These are phyloP conservation scores for Madurella mycetomatis DNA, from an alignment of 2,329 filamentous ascomycete genomes.

Conservation along the genomic window DNA sequence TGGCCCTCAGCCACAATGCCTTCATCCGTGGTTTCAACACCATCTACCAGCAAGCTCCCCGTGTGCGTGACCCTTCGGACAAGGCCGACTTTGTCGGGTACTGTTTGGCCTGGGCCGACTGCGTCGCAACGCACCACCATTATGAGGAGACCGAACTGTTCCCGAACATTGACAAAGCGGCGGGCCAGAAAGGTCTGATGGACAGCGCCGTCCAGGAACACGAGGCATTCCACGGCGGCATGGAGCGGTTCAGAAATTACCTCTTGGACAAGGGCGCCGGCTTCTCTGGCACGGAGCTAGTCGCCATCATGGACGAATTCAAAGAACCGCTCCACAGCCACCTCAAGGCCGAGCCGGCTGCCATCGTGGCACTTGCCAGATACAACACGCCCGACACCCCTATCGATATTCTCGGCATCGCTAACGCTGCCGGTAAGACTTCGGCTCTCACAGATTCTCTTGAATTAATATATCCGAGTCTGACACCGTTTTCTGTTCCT, in stretches of 20 bases:
- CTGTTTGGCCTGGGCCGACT: slow-evolving; percentile 5
- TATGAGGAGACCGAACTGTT: slow-evolving; percentile 12
- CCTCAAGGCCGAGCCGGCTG: slow-evolving; percentile 6
- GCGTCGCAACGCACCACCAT: slow-evolving; percentile 5
- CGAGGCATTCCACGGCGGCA: slow-evolving; percentile 4
- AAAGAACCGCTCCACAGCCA: slow-evolving; percentile 5
- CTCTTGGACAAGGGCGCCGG: background rate
- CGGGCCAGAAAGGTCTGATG: slow-evolving; percentile 1
- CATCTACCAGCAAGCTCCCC: slow-evolving; percentile 12
- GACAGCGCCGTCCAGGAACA: slow-evolving; percentile 7
- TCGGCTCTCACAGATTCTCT: background rate
- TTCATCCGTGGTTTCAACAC: slow-evolving; percentile 14
- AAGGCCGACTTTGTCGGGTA: slow-evolving; percentile 9
- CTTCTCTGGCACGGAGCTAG: background rate
- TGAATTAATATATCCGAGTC: background rate
- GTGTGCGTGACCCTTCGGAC: background rate
- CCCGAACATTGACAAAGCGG: slow-evolving; percentile 9
- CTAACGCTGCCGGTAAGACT: slow-evolving; percentile 1
- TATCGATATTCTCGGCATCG: slow-evolving; percentile 9
- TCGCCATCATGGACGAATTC: slow-evolving; percentile 10
- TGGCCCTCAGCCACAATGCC: slow-evolving; percentile 11
- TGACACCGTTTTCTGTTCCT: background rate
- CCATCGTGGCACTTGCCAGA: slow-evolving; percentile 2
- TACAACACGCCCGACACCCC: slow-evolving; percentile 5
- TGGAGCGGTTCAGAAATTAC: slow-evolving; percentile 8